phyloP scores from a whole-genome alignment of 2,329 filamentous ascomycete genomes.

The Ophidiomyces ophidiicola region DNA sequence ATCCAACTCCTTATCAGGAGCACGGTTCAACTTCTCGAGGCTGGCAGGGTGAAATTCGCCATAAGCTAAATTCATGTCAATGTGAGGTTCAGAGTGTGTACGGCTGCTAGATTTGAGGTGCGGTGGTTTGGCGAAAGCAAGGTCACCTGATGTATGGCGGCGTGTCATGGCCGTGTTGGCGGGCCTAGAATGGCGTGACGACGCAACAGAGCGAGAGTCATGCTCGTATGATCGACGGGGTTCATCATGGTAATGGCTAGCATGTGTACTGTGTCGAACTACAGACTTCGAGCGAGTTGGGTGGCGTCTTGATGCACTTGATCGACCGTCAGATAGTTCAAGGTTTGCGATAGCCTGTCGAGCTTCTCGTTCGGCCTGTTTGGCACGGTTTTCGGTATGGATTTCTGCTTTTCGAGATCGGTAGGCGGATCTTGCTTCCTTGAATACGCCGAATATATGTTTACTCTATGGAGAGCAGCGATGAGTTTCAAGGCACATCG shows the following conservation, averaged over 20 bases:
- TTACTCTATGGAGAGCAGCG: slow-evolving; percentile 53
- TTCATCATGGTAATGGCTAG: slow-evolving; percentile 20
- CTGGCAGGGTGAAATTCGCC: slow-evolving; percentile 62
- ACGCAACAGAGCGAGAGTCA: slow-evolving; percentile 21
- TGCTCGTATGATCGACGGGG: slow-evolving; percentile 21
- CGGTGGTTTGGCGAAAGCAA: slow-evolving; percentile 14
- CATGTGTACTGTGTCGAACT: slow-evolving; percentile 21
- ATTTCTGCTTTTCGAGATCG: slow-evolving; percentile 76
- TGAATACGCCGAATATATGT: slow-evolving; percentile 79
- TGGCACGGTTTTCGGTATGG: slow-evolving; percentile 54
- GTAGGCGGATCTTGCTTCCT: slow-evolving; percentile 80
- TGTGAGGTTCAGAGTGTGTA: slow-evolving; percentile 24
- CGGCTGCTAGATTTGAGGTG: slow-evolving; percentile 16
- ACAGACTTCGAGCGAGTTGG: slow-evolving; percentile 28
- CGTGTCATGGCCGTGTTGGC: slow-evolving; percentile 21
- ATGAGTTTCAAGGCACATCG: slow-evolving; percentile 14
- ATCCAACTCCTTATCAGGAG: slow-evolving; percentile 46
- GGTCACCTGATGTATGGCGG: slow-evolving; percentile 30
- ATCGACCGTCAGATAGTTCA: slow-evolving; percentile 37
- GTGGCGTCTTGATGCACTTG: slow-evolving; percentile 31
- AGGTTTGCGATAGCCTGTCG: slow-evolving; percentile 46
- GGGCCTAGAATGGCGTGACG: slow-evolving; percentile 11
- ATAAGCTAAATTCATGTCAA: slow-evolving; percentile 89
- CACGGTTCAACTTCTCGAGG: slow-evolving; percentile 35
- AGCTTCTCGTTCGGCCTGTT: slow-evolving; percentile 45